Base-by-base conservation (phyloP, 805 yeast species). In the Komagataella phaffii region DNA sequence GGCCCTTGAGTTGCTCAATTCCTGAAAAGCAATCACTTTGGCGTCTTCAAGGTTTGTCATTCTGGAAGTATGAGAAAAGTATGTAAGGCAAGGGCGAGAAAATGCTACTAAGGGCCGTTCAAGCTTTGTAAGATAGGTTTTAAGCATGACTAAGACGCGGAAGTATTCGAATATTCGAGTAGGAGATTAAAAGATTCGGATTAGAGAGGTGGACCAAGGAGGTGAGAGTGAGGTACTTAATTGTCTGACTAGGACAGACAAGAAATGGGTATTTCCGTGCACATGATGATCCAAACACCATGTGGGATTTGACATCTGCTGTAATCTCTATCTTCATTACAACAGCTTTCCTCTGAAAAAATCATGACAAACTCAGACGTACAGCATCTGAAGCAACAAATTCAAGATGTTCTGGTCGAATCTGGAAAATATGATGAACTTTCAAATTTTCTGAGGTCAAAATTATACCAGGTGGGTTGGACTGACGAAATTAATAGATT, bases 401-500 rank as follows among this genome's bases (percentile, higher is more conserved):
- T 88, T 47, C 88, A 85, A 58, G 79, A 79, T 53, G 81, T 80
- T 59, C 73, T 88, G 44, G 79, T 88, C 3, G 75, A 81, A 30
- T 77, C 88, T 24, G 96, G 96, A 0, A 85, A 83, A 65, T 88
- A 88, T 64, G 91, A 85, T 54, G 73, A 75, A 73, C 83, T 88
- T 52, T 81, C 84, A 49, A 75, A 77, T 50, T 71, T 75, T 49
- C 67, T 90, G 53, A 79, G 80, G 57, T 73, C 81, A 52, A 79
- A 77, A 59, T 73, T 90, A 8, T 75, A 80, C 50, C 85, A 85
- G 60, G 75, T 83, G 1, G 96, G 96, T 5, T 90, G 97, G 97
- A 80, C 79, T 54, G 95, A 88, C 58, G 74, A 82, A 51, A 81
- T 90, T 24, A 73, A 79, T 55, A 53, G 3, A 48, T 50, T 44